Percentiles rank a stretch among this genome's conserved stretches.
Evolutionary conservation across 163 green algal genomes (phyloP).

Genomic region (Prototheca wickerhamii): DNA sequence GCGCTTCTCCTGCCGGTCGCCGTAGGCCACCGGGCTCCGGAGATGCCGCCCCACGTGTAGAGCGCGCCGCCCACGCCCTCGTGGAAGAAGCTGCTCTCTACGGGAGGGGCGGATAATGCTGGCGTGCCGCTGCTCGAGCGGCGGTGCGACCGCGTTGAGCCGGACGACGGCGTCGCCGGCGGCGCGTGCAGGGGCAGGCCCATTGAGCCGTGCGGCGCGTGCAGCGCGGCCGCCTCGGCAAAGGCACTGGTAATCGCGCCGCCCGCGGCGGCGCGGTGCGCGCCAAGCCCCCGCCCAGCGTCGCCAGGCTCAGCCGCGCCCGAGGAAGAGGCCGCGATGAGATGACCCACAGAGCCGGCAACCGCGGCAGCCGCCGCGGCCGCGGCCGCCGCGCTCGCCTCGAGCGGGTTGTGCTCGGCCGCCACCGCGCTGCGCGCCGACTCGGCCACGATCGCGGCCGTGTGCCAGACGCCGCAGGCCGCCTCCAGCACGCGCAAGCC

Average conservation of each 20-base stretch:
- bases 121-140: conserved; percentile 6
- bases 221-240: too few species aligned
- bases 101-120: neutral
- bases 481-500: conserved; percentile 32
- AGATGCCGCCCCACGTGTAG: conserved; percentile 71
- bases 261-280: too few species aligned
- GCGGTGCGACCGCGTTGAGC: neutral
- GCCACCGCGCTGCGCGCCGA: neutral
- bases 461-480: conserved; percentile 76
- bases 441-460: conserved; percentile 41
- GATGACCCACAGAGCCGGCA: neutral
- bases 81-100: conserved; percentile 15
- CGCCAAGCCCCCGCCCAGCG: too few species aligned
- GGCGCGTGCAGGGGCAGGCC: too few species aligned
- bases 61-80: conserved; percentile 34
- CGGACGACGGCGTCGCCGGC: neutral
- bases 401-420: conserved; percentile 3
- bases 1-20: conserved; percentile 28
- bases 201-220: too few species aligned
- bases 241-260: too few species aligned
- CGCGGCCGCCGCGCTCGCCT: neutral
- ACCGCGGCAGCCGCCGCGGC: neutral
- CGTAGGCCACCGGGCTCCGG: conserved; percentile 24
- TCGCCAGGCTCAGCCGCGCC: too few species aligned
- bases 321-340: too few species aligned